A percentile compares a stretch with the other conserved stretches of the same genome.
phyloP scores from a whole-genome alignment of 2,329 filamentous ascomycete species.

The Microsporum audouinii region DNA sequence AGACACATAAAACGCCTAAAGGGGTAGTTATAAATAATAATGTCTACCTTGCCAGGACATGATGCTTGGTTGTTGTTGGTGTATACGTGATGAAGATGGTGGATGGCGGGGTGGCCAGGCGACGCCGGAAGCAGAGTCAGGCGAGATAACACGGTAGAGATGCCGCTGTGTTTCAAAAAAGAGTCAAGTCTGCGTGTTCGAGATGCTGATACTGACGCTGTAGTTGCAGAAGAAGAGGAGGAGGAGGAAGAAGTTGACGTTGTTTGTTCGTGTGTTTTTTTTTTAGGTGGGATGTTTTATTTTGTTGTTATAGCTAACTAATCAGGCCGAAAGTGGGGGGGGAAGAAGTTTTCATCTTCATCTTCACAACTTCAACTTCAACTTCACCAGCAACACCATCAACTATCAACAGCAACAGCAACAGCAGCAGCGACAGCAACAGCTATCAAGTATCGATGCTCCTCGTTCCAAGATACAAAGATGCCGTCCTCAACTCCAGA shows the following conservation, averaged over 20 bases:
- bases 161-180: neutral
- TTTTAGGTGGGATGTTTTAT: neutral
- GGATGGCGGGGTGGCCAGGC: neutral
- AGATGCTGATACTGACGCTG: too few relatives aligned
- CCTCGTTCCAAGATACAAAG: too few relatives aligned
- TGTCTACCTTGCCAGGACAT: constrained; percentile 48
- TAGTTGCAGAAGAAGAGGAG: too few relatives aligned
- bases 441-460: too few relatives aligned
- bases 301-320: neutral
- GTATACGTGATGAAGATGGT: neutral
- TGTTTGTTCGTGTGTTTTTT: neutral
- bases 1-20: neutral
- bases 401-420: neutral
- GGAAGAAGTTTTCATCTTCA: neutral
- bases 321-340: neutral
- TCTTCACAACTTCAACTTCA: neutral
- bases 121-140: neutral
- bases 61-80: constrained; percentile 2
- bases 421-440: neutral
- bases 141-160: neutral
- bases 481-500: neutral
- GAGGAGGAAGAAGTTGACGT: neutral
- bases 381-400: neutral
- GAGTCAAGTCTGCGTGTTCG: too few relatives aligned
- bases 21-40: neutral